Conservation (phyloP, 495 filamentous ascomycete genomes). For the Penicillium tannophilum region DNA sequence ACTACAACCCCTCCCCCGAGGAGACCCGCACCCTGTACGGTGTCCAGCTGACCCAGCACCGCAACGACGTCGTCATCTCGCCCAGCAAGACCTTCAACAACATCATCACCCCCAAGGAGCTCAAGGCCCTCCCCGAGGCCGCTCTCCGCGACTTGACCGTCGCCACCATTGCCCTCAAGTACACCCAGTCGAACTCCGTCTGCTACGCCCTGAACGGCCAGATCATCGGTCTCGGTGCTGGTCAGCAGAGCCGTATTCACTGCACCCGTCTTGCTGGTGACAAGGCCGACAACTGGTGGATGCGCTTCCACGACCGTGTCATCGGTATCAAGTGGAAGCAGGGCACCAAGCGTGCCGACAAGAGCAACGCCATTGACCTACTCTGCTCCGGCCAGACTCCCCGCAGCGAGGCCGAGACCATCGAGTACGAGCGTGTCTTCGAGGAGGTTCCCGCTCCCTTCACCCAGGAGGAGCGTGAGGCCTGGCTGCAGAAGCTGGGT, state of each 20-base stretch:
- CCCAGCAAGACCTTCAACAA: slow-evolving; percentile 79
- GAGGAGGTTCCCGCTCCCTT: slow-evolving; percentile 87
- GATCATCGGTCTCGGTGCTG: slow-evolving; percentile 90
- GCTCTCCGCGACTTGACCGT: slow-evolving; percentile 90
- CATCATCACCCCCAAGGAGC: slow-evolving; percentile 82
- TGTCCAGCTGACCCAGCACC: slow-evolving; percentile 79
- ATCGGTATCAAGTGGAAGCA: slow-evolving; percentile 93
- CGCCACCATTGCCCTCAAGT: slow-evolving; percentile 95
- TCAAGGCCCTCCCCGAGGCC: slow-evolving; percentile 68
- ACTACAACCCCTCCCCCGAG: slow-evolving; percentile 72
- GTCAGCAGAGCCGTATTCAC: slow-evolving; percentile 96
- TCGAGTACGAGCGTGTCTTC: slow-evolving; percentile 84
- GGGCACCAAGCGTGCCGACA: slow-evolving; percentile 92
- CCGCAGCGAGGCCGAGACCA: slow-evolving; percentile 73
- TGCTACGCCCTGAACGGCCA: slow-evolving; percentile 97
- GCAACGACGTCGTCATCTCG: slow-evolving; percentile 86
- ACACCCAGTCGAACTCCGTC: slow-evolving; percentile 97
- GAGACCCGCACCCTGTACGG: slow-evolving; percentile 90
- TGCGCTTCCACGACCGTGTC: slow-evolving; percentile 89
- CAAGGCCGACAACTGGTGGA: slow-evolving; percentile 99
- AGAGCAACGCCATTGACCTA: slow-evolving; percentile 96
- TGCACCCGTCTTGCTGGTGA: slow-evolving; percentile 98
- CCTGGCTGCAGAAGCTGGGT: slow-evolving; percentile 77
- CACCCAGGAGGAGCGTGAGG: slow-evolving; percentile 78
- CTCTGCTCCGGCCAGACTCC: slow-evolving; percentile 87